Evolutionary conservation across 306 rosid species (phyloP).

Genomic region (Medicago ruthenica): DNA sequence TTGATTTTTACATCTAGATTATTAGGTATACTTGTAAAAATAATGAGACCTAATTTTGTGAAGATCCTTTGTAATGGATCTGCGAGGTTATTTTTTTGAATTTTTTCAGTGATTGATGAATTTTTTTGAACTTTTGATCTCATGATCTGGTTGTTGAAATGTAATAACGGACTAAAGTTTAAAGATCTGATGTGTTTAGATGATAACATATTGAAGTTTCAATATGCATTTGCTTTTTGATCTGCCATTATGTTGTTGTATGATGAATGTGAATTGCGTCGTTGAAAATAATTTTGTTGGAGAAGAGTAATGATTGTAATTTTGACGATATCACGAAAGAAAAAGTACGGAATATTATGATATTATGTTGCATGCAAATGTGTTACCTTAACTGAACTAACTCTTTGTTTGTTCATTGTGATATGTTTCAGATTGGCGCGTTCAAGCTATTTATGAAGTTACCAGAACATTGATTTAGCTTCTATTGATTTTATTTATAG

Average conservation of each 20-base stretch:
- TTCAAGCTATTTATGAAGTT: slow-evolving; percentile 37
- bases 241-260: slow-evolving; percentile 18
- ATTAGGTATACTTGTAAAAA: slow-evolving; percentile 21
- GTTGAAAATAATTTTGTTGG: slow-evolving; percentile 4
- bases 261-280: slow-evolving; percentile 20
- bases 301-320: slow-evolving; percentile 9
- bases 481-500: slow-evolving; percentile 43
- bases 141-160: slow-evolving; percentile 49
- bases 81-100: slow-evolving; percentile 25
- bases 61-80: slow-evolving; percentile 39
- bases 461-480: slow-evolving; percentile 40
- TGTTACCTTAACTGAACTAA: slow-evolving; percentile 31
- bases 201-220: slow-evolving; percentile 32
- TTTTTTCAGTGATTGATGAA: slow-evolving; percentile 33
- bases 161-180: background rate
- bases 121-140: slow-evolving; percentile 17
- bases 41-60: slow-evolving; percentile 25
- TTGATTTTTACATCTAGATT: slow-evolving; percentile 5
- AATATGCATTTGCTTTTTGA: slow-evolving; percentile 32
- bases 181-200: slow-evolving; percentile 38
- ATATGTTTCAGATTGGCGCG: slow-evolving; percentile 42
- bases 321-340: slow-evolving; percentile 10
- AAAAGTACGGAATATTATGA: slow-evolving; percentile 2
- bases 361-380: slow-evolving; percentile 18
- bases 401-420: slow-evolving; percentile 33